Evolutionary conservation across 2,329 filamentous ascomycete genomes (phyloP).

Genomic region (Fusarium clavum): DNA sequence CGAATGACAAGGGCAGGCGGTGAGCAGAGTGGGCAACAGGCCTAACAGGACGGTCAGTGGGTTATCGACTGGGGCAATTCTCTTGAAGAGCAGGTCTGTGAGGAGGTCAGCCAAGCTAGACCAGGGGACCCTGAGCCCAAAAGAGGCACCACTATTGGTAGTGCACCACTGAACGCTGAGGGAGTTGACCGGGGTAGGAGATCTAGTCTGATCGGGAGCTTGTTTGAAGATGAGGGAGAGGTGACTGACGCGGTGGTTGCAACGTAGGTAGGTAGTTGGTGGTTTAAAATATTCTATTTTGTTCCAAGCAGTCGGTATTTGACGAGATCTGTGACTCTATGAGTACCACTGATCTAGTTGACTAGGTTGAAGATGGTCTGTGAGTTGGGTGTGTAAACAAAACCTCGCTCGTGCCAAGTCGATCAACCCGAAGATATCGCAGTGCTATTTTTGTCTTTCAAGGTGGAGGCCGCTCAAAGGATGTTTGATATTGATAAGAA

Average conservation of each 20-base stretch:
- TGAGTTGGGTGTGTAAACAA: conserved; percentile 29
- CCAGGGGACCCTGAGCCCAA: conserved; percentile 35
- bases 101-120: conserved; percentile 40
- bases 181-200: conserved; percentile 21
- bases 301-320: neutral
- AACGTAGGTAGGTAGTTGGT: neutral
- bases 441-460: conserved; percentile 31
- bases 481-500: neutral
- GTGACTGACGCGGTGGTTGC: conserved; percentile 28
- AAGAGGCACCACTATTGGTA: conserved; percentile 33
- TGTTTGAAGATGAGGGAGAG: conserved; percentile 25
- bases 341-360: conserved; percentile 2
- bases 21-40: conserved; percentile 40
- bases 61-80: conserved; percentile 24
- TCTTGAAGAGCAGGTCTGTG: conserved; percentile 35
- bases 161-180: conserved; percentile 27
- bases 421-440: conserved; percentile 18
- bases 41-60: conserved; percentile 40
- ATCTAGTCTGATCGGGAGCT: conserved; percentile 33
- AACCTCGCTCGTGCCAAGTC: conserved; percentile 26
- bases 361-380: neutral
- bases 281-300: neutral
- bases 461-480: conserved; percentile 8
- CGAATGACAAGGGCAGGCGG: conserved; percentile 46
- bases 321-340: neutral